Evolutionary conservation across 129 eudicot genomes (phyloP), one percentile per base, ranked within the genome.

Genomic region (Glebionis coronaria): DNA sequence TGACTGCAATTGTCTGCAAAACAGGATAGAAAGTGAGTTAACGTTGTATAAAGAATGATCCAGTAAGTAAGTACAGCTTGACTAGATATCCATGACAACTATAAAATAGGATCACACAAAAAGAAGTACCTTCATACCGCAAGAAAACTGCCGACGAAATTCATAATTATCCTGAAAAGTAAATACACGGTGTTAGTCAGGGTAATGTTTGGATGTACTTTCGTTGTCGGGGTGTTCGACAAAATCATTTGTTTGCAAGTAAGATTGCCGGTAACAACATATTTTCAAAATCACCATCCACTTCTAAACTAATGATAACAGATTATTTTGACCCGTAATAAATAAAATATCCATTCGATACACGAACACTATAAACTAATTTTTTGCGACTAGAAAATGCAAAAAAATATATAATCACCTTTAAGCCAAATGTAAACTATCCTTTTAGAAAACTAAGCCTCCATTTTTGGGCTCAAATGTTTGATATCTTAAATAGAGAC

Each of bases 1-100:
- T 86, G 13, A 89, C 79, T 29, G 80, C 90, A 79, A 86, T 79
- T 51, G 99, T 89, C 99, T 93, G 88, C 80, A 79, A 79, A 80
- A 75, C n/a, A 20, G 56, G 63, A 25, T 51, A 42, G 42, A 63
- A 49, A 52, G 29, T 56, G 18, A 65, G 49, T 35, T 35, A 65
- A 35, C 12, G 9, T 35, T 49, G 70, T 46, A 57, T 50, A 78
- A 54, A 27, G 29, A 12, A 61, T 51, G 23, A 61, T 52, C 59
- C 59, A 71, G 4, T 14, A 71, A 71, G 4, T 14, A 71, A 52
- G 78, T 78, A 72, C 70, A 53, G 31, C 42, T 7, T 35, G 42
- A 23, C 57, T 8, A 9, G 42, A 13, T 35, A 35, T 38, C 63
- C 19, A 46, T 29, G 20, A 35, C 70, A 35, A n/a, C 21, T 5